Evolutionary conservation across 306 rosid species (phyloP).

Genomic region (Sphenostylis stenocarpa): DNA sequence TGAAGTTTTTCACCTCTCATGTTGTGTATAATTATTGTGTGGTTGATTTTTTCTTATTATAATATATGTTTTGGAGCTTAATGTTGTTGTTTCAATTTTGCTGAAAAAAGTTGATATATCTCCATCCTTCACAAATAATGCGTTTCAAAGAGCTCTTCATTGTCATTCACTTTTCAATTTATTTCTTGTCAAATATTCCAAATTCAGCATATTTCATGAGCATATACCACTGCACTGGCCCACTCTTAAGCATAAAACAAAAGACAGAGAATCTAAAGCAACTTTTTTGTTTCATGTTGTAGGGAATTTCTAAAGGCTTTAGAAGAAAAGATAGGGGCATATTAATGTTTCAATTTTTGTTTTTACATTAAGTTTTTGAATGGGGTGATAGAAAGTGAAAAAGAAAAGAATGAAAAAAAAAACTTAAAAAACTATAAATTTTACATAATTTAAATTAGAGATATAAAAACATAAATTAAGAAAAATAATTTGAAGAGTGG

Average conservation of each 20-base stretch:
- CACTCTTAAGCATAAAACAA: background rate
- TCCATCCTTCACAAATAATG: background rate
- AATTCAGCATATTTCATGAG: conserved; percentile 5
- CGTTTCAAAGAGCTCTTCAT: background rate
- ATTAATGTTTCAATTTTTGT: no score
- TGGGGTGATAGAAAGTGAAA: no score
- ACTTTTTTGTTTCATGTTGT: background rate
- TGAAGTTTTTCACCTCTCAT: background rate
- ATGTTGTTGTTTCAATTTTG: background rate
- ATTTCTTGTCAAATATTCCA: background rate
- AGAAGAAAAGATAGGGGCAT: no score
- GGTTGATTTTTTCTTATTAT: background rate
- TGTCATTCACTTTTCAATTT: background rate
- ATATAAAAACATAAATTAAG: background rate
- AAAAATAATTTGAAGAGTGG: background rate
- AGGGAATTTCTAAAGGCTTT: background rate
- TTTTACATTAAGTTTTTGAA: no score
- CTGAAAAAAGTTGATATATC: background rate
- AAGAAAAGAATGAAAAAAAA: no score
- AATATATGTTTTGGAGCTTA: background rate
- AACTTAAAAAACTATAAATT: no score
- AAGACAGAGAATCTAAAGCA: background rate
- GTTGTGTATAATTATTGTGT: background rate
- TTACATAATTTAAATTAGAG: background rate
- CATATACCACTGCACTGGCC: conserved; percentile 21